Base-by-base conservation (phyloP, 306 rosid genomes). In the Datisca glomerata region DNA sequence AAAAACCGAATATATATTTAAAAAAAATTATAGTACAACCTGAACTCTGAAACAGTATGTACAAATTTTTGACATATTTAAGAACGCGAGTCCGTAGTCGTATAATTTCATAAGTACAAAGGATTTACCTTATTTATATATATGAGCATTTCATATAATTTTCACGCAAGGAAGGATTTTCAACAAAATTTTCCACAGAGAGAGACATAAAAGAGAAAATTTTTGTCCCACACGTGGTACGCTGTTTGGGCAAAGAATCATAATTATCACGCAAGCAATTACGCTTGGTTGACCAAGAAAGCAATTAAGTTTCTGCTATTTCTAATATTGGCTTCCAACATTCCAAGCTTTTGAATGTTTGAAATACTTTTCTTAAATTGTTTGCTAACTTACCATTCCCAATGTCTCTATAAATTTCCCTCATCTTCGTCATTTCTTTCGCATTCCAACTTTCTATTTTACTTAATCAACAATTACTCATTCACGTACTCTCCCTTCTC, bases 211-310 rank as follows among this genome's bases (percentile, higher is more conserved):
- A n/a, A n/a, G n/a, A n/a, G n/a, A n/a, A n/a, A n/a, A n/a, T n/a
- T n/a, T n/a, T n/a, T n/a, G n/a, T 31, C n/a, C 36, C 36, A 1
- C 36, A 31, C 36, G 36, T 31, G 36, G 36, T 31, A 11, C n/a
- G 3, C 36, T 31, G 36, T 31, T 12, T 8, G 9, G 8, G 8
- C 8, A 33, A 3, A 12, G 55, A 47, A 47, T 54, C 25, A 45
- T 10, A 15, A 3, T 3, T 3, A 0, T 15, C 66, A 68, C 80
- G 70, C 51, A 69, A 68, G 24, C 65, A 43, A 24, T 55, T 20
- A 31, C 66, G 71, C 12, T 39, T 22, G n/a, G 27, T 71, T 60
- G 67, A 76, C 85, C 58, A 40, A 56, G 12, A 47, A 13, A 5
- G 6, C 4, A 17, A 5, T n/a, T 38, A 31, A 0, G 33, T 6